Evolutionary conservation across 2,329 filamentous ascomycete genomes (phyloP), one percentile per base, ranked within the genome.

Genomic region (Tolypocladium cylindrosporum): DNA sequence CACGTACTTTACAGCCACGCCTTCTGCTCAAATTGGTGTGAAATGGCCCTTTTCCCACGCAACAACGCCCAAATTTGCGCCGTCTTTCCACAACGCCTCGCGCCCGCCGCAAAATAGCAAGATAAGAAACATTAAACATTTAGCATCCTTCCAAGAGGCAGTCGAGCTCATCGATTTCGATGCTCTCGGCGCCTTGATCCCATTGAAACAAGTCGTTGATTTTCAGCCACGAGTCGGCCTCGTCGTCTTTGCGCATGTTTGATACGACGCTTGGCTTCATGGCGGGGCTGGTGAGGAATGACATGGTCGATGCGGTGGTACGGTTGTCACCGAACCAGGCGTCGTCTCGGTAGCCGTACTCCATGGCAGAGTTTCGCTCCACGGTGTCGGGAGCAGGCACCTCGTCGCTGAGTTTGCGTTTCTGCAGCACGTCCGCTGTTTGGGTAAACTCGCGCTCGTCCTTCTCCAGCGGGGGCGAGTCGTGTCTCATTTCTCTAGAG

Each of bases 371-470:
- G 14, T 59, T 65, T 56, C 71, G 70, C 56, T 74, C 71, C 21
- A 60, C 55, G 21, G 63, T 61, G 24, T 74, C 71, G 51, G 67
- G 58, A 48, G 63, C 61, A 19, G 68, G 62, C 11, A 61, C 56
- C 45, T 77, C 76, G 36, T 79, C 77, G 51, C 71, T 78, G 27
- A 85, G 75, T 67, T 86, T 87, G 61, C 82, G 77, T 69, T 83
- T 85, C 66, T 84, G 90, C 65, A 97, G 83, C 54, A 88, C 90
- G 64, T 91, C 90, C 19, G 94, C 94, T 1, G 92, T 97, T 74
- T 96, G 90, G 8, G 93, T 97, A 69, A 99, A 99, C 73, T 97
- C 94, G 68, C 89, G 90, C 78, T 97, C 93, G 66, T 97, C 93
- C 66, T 89, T 91, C 75, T 97, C 93, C 42, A 97, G 79, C 19